Conservation (phyloP, 1,284 basidiomycete species). For the Microbotryum lychnidis-dioicae region DNA sequence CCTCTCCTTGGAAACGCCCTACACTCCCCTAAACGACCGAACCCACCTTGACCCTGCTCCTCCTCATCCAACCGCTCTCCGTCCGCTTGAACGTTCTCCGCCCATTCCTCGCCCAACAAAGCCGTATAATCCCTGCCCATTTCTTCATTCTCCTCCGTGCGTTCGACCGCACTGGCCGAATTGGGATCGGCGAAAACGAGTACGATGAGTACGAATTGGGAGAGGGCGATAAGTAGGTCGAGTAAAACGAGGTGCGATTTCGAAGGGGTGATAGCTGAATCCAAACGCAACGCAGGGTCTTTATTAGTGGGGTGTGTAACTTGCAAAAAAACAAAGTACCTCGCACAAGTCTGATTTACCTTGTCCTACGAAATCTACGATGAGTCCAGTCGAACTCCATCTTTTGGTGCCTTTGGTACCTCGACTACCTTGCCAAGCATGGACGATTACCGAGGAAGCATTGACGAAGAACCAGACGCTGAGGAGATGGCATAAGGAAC, state of each 20-base stretch:
- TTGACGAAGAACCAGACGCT: slow-evolving; percentile 8
- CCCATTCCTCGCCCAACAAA: slow-evolving; percentile 1
- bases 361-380: slow-evolving; percentile 25
- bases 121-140: slow-evolving; percentile 3
- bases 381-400: slow-evolving; percentile 5
- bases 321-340: too few relatives aligned
- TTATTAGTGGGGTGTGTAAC: too few relatives aligned
- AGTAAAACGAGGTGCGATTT: slow-evolving; percentile 1
- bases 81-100: too few relatives aligned
- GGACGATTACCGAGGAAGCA: neutral
- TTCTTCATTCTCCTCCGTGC: neutral
- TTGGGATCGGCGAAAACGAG: slow-evolving; percentile 11
- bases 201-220: slow-evolving; percentile 11
- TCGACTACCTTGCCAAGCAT: slow-evolving; percentile 4
- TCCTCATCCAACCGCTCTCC: too few relatives aligned
- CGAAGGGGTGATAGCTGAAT: slow-evolving; percentile 8
- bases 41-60: too few relatives aligned
- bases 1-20: too few relatives aligned
- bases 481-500: slow-evolving; percentile 12
- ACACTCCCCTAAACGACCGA: too few relatives aligned
- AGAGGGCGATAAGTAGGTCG: slow-evolving; percentile 6
- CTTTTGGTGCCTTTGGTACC: slow-evolving; percentile 20
- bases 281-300: too few relatives aligned
- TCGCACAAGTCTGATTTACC: too few relatives aligned
- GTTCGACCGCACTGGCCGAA: slow-evolving; percentile 4